Evolutionary conservation across 768 basidiomycete genomes (phyloP), one percentile per base, ranked within the genome.

Genomic region (Lyophyllum decastes): DNA sequence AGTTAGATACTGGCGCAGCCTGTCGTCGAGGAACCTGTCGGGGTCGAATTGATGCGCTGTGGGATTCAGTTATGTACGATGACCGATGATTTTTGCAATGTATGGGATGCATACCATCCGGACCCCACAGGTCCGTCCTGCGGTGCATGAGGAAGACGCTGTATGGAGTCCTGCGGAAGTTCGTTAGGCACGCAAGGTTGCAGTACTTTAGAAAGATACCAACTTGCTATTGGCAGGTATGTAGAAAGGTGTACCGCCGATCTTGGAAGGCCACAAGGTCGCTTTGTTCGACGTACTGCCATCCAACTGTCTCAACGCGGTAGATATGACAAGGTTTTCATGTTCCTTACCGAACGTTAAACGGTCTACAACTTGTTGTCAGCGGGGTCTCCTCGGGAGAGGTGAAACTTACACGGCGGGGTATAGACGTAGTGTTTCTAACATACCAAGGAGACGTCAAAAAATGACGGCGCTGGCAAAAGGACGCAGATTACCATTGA

Each of bases 11-110:
- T 79, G 80, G 54, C 77, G 75, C 7, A 83, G 61, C 27, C 87
- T 75, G 10, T 78, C 76, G 55, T 89, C 87, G 45, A 88, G 67
- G 75, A 85, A 89, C 16, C 87, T 76, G 61, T 87, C 84, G 0
- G 87, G 87, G 63, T 88, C 86, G 61, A 88, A 88, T 48, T 74
- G 61, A 17, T 80, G 78, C 2, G 84, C 83, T 76, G 44, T 7
- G 34, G 24, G 34, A 22, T 33, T 22, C 10, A 44, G 11, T 30
- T 43, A 21, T 21, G 34, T 22, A 5, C 21, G 24, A 19, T 19
- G 1, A 11, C 4, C 27, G 25, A 34, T 27, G 9, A 14, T 5
- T 5, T 30, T 30, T 30, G 30, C 4, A 10, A 10, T 10, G 38
- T 12, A 33, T 7, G 22, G 21, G 34, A 26, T 22, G 56, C 73